phyloP scores from a whole-genome alignment of 495 filamentous ascomycete genomes.

The Penicillium waksmanii region DNA sequence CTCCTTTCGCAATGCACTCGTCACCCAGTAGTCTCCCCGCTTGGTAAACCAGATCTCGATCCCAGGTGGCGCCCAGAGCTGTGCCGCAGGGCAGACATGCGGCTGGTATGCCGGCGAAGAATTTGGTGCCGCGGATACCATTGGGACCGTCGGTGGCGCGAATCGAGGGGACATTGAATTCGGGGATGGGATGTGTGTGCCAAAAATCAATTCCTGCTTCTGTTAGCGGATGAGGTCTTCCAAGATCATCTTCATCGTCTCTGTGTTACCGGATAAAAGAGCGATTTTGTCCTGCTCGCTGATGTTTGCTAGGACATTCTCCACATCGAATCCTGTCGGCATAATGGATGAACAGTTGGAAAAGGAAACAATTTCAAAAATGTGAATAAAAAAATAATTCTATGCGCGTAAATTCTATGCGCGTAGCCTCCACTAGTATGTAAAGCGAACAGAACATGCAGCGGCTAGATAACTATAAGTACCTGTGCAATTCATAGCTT shows the following conservation, averaged over 20 bases:
- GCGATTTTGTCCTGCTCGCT: conserved; percentile 36
- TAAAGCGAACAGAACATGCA: no score
- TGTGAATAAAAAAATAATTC: background rate
- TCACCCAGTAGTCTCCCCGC: conserved; percentile 54
- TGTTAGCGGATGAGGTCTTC: conserved; percentile 5
- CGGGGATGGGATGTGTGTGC: conserved; percentile 68
- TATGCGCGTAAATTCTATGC: no score
- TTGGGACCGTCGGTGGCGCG: conserved; percentile 64
- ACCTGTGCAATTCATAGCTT: no score
- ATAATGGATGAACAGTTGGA: background rate
- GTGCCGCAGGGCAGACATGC: conserved; percentile 67
- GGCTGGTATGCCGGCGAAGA: conserved; percentile 63
- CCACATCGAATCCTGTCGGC: conserved; percentile 26
- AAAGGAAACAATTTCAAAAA: background rate
- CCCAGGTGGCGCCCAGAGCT: conserved; percentile 66
- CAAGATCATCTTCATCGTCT: background rate
- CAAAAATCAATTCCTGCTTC: conserved; percentile 61
- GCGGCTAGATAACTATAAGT: no score
- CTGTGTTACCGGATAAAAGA: conserved; percentile 29
- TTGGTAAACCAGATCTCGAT: conserved; percentile 56
- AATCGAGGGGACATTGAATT: conserved; percentile 64
- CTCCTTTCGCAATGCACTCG: conserved; percentile 66
- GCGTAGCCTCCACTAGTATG: no score
- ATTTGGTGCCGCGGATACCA: conserved; percentile 64
- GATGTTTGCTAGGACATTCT: conserved; percentile 34